phyloP scores from a whole-genome alignment of 1,284 basidiomycete genomes.

The Heterobasidion parviporum region DNA sequence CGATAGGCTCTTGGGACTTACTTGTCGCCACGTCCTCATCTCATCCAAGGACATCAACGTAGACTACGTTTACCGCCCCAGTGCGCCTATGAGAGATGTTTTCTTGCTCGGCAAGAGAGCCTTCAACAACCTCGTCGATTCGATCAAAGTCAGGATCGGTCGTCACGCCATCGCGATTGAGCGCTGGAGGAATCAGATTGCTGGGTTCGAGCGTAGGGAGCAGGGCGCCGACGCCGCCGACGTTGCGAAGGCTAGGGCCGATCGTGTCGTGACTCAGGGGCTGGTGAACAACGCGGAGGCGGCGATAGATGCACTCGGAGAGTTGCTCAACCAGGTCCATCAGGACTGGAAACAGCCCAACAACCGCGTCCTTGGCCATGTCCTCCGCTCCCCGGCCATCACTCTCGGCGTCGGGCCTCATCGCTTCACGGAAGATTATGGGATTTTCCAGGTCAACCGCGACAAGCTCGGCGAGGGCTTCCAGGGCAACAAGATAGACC shows the following conservation, averaged over 20 bases:
- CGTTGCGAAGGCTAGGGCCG: background rate
- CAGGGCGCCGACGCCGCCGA: background rate
- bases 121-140: conserved; percentile 22
- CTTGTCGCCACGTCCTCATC: conserved; percentile 27
- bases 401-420: conserved; percentile 13
- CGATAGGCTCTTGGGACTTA: conserved; percentile 22
- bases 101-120: conserved; percentile 26
- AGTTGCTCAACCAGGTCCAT: conserved; percentile 16
- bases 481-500: conserved; percentile 22
- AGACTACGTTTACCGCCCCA: conserved; percentile 20
- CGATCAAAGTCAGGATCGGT: conserved; percentile 24
- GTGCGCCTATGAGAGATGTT: conserved; percentile 26
- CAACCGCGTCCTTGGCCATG: conserved; percentile 20
- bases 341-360: conserved; percentile 17
- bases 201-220: background rate
- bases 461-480: conserved; percentile 18
- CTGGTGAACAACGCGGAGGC: conserved; percentile 14
- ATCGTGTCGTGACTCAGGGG: conserved; percentile 4
- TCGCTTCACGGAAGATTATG: conserved; percentile 21
- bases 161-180: conserved; percentile 13
- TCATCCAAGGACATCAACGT: conserved; percentile 15
- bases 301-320: conserved; percentile 12
- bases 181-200: background rate
- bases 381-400: conserved; percentile 22
- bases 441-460: conserved; percentile 23